Percentiles rank a stretch among this genome's conserved stretches.
Conservation (phyloP, 768 basidiomycete species). For the Panellus pusillus region DNA sequence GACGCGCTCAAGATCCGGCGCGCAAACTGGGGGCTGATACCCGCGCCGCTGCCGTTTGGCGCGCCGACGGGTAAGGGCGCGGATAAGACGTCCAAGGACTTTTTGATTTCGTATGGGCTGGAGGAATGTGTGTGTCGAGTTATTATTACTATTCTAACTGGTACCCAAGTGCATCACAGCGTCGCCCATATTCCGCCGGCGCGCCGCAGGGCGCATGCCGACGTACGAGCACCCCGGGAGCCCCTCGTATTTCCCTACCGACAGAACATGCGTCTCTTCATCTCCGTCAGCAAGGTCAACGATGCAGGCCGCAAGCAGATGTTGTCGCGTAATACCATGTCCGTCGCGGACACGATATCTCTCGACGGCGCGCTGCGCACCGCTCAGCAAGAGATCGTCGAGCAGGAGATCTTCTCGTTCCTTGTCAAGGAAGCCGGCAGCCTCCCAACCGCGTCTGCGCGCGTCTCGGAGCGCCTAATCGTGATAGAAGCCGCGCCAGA, state of each 20-base stretch:
- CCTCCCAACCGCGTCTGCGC: conserved; percentile 73
- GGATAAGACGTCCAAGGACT: conserved; percentile 80
- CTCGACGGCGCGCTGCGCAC: conserved; percentile 53
- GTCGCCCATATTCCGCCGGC: conserved; percentile 58
- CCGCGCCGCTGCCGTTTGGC: conserved; percentile 74
- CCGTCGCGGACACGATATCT: conserved; percentile 31
- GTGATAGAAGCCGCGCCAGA: conserved; percentile 75
- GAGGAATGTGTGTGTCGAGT: conserved; percentile 66
- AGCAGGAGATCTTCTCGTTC: conserved; percentile 76
- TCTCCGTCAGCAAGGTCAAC: conserved; percentile 47
- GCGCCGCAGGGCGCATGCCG: conserved; percentile 70
- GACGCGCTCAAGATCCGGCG: conserved; percentile 75
- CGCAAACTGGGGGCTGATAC: conserved; percentile 79
- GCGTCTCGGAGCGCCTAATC: conserved; percentile 77
- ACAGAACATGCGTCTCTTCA: conserved; percentile 60
- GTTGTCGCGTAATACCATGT: conserved; percentile 38
- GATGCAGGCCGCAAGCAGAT: conserved; percentile 30
- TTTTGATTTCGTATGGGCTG: conserved; percentile 75
- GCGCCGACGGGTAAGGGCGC: conserved; percentile 72
- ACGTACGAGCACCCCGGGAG: conserved; percentile 43
- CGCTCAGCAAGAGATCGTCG: conserved; percentile 72
- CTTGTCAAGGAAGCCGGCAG: conserved; percentile 76
- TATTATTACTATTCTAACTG: background rate
- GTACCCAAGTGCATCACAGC: conserved; percentile 44
- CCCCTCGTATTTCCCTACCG: conserved; percentile 63